Conservation (phyloP, 2,329 filamentous ascomycete genomes). For the Xylariaceae sp. region DNA sequence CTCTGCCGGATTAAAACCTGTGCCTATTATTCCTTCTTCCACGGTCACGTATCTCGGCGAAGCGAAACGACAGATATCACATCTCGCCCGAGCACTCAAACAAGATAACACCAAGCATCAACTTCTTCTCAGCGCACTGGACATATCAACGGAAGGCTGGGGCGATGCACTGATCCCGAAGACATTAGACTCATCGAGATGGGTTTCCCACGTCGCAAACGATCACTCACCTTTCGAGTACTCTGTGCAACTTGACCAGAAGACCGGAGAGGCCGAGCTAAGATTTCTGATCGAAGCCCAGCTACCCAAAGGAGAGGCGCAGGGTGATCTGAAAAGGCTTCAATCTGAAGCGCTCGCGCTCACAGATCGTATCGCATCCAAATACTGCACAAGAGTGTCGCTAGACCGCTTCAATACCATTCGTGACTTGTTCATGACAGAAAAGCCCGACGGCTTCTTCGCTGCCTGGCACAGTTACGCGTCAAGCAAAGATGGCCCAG, state of each 20-base stretch:
- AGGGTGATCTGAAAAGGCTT: slow-evolving; percentile 2
- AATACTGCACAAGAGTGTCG: slow-evolving; percentile 10
- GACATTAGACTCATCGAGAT: not conserved
- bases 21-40: slow-evolving; percentile 3
- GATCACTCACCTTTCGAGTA: slow-evolving; percentile 18
- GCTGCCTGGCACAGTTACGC: slow-evolving; percentile 16
- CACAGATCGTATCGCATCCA: slow-evolving; percentile 4
- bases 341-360: slow-evolving; percentile 7
- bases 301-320: not conserved
- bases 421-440: slow-evolving; percentile 15
- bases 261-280: slow-evolving; percentile 14
- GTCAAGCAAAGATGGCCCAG: slow-evolving; percentile 5
- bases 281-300: slow-evolving; percentile 19
- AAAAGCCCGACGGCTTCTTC: slow-evolving; percentile 6
- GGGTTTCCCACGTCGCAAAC: slow-evolving; percentile 15
- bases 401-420: slow-evolving; percentile 12
- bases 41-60: slow-evolving; percentile 12
- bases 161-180: slow-evolving; percentile 6
- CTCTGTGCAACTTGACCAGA: slow-evolving; percentile 15
- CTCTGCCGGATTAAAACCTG: slow-evolving; percentile 14
- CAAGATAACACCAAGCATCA: slow-evolving; percentile 1
- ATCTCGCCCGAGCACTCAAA: slow-evolving; percentile 13
- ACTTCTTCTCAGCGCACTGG: slow-evolving; percentile 5
- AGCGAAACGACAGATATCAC: slow-evolving; percentile 12
- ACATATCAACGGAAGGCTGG: slow-evolving; percentile 9